Conservation (phyloP, 805 yeast species). For the Zygoascus biomembranicola region DNA sequence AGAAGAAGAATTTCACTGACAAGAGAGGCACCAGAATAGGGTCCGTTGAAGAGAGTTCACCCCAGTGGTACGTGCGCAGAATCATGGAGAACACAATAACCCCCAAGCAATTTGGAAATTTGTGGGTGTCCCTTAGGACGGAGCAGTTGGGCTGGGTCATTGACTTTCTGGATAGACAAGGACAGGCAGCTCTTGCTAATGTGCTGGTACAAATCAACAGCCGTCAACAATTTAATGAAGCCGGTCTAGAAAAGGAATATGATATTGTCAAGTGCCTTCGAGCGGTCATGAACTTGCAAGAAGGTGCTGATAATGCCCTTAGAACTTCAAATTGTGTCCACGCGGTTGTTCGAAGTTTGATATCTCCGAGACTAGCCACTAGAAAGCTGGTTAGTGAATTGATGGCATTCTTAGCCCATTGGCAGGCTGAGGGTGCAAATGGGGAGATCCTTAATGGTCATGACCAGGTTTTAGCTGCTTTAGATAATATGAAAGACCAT, state of each 20-base stretch:
- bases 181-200: slow-evolving; percentile 67
- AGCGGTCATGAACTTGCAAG: slow-evolving; percentile 56
- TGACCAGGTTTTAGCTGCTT: slow-evolving; percentile 47
- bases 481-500: slow-evolving; percentile 38
- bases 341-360: slow-evolving; percentile 61
- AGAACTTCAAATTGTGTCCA: slow-evolving; percentile 39
- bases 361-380: slow-evolving; percentile 68
- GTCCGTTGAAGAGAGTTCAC: slow-evolving; percentile 35
- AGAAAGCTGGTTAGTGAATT: slow-evolving; percentile 76
- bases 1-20: slow-evolving; percentile 45
- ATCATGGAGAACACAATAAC: slow-evolving; percentile 64
- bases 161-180: slow-evolving; percentile 68
- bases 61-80: slow-evolving; percentile 67
- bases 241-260: slow-evolving; percentile 59
- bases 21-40: slow-evolving; percentile 20
- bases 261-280: slow-evolving; percentile 70
- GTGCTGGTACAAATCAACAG: slow-evolving; percentile 49
- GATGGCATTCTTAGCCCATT: slow-evolving; percentile 46
- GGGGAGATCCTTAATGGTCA: slow-evolving; percentile 32
- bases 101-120: slow-evolving; percentile 62
- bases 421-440: slow-evolving; percentile 18
- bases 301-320: slow-evolving; percentile 51
- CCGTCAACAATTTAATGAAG: slow-evolving; percentile 29
- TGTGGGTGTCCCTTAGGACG: slow-evolving; percentile 88
- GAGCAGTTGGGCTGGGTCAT: slow-evolving; percentile 82